Percentiles rank a stretch among this genome's conserved stretches.
Conservation (phyloP, 108 stramenopile species). For the Hondaea fermentalgiana region DNA sequence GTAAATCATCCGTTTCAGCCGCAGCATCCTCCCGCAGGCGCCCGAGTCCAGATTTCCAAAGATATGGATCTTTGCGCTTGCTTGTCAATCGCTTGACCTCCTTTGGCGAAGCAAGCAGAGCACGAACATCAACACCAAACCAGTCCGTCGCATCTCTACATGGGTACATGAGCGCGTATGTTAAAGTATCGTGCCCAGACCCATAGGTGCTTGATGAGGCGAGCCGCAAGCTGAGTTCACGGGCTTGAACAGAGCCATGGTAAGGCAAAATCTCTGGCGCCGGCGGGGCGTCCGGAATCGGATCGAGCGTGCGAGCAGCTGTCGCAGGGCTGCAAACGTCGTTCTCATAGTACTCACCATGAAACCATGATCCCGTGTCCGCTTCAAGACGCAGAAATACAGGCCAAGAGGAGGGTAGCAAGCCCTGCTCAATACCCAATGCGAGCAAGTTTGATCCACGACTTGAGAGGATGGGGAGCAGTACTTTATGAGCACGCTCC, state of each 20-base stretch:
- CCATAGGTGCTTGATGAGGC: background rate
- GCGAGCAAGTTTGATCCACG: background rate
- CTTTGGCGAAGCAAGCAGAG: background rate
- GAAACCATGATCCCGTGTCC: constrained; percentile 2
- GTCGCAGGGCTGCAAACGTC: background rate
- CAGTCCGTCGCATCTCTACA: background rate
- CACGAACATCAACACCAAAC: background rate
- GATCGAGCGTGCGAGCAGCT: background rate
- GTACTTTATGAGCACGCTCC: background rate
- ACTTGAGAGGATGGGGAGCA: background rate
- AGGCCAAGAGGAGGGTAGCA: constrained; percentile 6
- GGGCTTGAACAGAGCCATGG: background rate
- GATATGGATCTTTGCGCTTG: background rate
- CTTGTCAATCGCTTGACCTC: background rate
- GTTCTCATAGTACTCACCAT: background rate
- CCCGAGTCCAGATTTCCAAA: too few species aligned
- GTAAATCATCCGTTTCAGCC: background rate
- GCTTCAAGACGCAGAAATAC: background rate
- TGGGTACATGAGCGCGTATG: background rate
- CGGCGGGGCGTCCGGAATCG: background rate
- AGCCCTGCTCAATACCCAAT: background rate
- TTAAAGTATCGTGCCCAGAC: background rate
- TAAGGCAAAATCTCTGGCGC: background rate
- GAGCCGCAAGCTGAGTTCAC: background rate
- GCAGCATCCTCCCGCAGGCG: background rate